Conservation (phyloP, 352 stramenopile genomes). For the Pythium vanterpoolii region DNA sequence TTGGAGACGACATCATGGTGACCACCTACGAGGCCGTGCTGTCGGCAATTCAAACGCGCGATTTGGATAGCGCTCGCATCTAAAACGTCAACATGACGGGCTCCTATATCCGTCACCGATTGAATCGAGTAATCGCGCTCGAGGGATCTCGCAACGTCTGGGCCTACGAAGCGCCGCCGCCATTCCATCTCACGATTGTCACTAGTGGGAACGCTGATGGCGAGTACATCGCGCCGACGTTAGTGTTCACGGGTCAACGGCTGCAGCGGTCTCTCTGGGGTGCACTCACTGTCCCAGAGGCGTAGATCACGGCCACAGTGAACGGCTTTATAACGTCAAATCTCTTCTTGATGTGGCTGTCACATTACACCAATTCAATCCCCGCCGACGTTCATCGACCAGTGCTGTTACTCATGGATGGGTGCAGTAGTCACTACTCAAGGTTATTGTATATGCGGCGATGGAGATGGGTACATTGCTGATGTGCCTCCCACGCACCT, state of each 20-base stretch:
- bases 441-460: neutral
- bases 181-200: constrained; percentile 32
- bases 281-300: neutral
- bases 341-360: constrained; percentile 9
- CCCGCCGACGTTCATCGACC: neutral
- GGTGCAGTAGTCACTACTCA: constrained; percentile 22
- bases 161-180: constrained; percentile 1
- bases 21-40: too few relatives aligned
- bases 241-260: constrained; percentile 20
- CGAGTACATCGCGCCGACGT: constrained; percentile 11
- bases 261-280: neutral
- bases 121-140: neutral
- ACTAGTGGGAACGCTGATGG: constrained; percentile 18
- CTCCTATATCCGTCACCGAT: neutral
- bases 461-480: constrained; percentile 6
- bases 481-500: constrained; percentile 20
- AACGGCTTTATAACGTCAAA: constrained; percentile 17
- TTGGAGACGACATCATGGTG: too few relatives aligned
- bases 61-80: too few relatives aligned
- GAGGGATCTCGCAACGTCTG: constrained; percentile 27
- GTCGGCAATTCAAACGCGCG: too few relatives aligned
- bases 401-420: constrained; percentile 11
- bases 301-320: constrained; percentile 13
- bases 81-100: neutral
- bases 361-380: neutral